Evolutionary conservation across 495 filamentous ascomycete species (phyloP), one percentile per base, ranked within the genome.

Genomic region (Penicillium bialowiezense): DNA sequence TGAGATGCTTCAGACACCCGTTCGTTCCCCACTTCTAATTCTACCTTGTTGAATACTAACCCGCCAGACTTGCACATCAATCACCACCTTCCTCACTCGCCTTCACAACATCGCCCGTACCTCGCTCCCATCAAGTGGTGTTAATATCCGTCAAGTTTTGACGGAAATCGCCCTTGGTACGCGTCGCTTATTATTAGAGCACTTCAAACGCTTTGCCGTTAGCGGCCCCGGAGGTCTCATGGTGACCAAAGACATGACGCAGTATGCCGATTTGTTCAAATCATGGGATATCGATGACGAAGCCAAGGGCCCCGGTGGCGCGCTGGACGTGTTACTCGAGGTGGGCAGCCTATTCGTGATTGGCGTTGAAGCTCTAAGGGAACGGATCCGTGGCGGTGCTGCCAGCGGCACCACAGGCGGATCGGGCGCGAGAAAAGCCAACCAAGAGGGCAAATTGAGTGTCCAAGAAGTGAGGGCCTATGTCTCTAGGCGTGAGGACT

Each of bases 291-390:
- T 92, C 13, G 87, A 87, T 54, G 86, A 88, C 33, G 68, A 70
- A 21, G 44, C 60, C 42, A 68, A 69, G 52, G 65, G 61, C 1
- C 79, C 89, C 24, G 81, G 83, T 56, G 76, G 74, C 34, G 78
- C 78, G 54, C 81, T 96, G 58, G 92, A 97, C 72, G 76, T 95
- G 33, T 64, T 97, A 47, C 82, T 88, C 28, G 95, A 97, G 72
- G 90, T 99, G 50, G 92, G 90, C n/a, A 96, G 89, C 66, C 68
- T 99, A 38, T 99, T 97, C 62, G 93, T 97, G 33, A 90, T 97
- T 68, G 89, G 90, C 15, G 83, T 87, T 10, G 91, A 97, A 72
- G 91, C 90, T 26, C 70, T 97, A 47, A 77, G 85, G 36, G 91
- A 96, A 71, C 76, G 89, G 43, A 71, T 96, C 62, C 81, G 85